Conservation (phyloP, 352 stramenopile genomes). For the Pythium aristosporum region DNA sequence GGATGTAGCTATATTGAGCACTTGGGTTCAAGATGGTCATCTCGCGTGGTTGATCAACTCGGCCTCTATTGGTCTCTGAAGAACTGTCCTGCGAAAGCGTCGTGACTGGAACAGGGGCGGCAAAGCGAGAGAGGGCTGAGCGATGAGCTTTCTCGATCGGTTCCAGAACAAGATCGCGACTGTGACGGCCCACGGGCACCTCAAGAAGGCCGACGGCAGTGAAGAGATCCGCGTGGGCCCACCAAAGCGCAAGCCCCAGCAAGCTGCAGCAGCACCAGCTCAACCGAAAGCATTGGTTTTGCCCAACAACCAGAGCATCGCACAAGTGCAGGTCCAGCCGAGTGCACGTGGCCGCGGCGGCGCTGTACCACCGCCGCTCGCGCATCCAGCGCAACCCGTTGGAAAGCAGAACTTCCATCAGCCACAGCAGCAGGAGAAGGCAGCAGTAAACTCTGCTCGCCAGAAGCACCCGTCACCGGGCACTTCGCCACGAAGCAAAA, state of each 20-base stretch:
- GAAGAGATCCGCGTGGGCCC: conserved; percentile 78
- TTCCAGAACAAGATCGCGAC: conserved; percentile 86
- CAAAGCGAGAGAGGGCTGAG: background rate
- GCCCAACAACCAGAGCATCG: conserved; percentile 15
- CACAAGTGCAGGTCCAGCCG: conserved; percentile 24
- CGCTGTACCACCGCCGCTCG: conserved; percentile 1
- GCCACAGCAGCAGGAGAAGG: conserved; percentile 8
- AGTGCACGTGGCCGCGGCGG: conserved; percentile 17
- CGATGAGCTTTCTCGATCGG: conserved; percentile 81
- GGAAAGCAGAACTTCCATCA: conserved; percentile 14
- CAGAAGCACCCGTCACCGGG: conserved; percentile 27
- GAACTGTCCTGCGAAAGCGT: background rate
- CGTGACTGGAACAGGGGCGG: background rate
- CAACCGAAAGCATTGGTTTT: background rate
- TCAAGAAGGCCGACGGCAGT: conserved; percentile 77
- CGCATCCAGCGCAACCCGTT: conserved; percentile 3
- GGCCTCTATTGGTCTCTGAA: background rate
- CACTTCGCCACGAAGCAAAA: conserved; percentile 33
- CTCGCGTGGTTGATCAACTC: background rate
- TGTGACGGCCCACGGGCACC: conserved; percentile 72
- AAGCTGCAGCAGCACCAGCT: background rate
- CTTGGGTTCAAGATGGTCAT: background rate
- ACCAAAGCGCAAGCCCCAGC: conserved; percentile 46
- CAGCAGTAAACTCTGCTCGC: conserved; percentile 17
- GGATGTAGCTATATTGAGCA: conserved; percentile 33